These are phyloP conservation scores for Fennellomyces sp. DNA, from an alignment of 371 early-diverging fungal genomes.

Conservation along the genomic window DNA sequence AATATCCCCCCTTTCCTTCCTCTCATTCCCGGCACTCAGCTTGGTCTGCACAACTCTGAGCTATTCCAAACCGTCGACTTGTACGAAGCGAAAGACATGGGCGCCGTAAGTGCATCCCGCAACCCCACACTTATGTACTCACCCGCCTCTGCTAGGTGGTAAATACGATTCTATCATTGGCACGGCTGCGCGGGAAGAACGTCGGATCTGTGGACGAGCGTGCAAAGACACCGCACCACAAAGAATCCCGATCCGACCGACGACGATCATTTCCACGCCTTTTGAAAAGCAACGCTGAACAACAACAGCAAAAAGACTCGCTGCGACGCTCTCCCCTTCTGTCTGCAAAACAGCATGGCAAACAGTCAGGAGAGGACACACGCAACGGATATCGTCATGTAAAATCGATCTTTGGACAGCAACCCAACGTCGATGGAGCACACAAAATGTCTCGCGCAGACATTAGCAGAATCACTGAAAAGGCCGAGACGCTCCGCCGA, in stretches of 20 bases:
- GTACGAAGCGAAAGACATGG: conserved; percentile 86
- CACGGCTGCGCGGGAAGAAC: conserved; percentile 8
- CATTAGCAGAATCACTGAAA: conserved; percentile 9
- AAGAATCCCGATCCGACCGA: neutral
- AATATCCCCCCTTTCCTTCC: neutral
- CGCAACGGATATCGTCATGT: conserved; percentile 12
- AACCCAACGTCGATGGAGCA: neutral
- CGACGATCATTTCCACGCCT: conserved; percentile 7
- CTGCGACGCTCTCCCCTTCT: neutral
- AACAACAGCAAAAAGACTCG: neutral
- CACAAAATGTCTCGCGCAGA: neutral
- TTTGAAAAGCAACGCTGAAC: neutral
- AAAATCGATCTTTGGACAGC: conserved; percentile 15
- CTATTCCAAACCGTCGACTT: conserved; percentile 91
- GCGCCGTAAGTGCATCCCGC: conserved; percentile 48
- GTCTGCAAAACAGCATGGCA: neutral
- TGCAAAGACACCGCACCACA: neutral
- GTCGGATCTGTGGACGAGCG: neutral
- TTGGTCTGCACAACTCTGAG: conserved; percentile 75
- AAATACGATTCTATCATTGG: conserved; percentile 25
- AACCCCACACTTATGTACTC: neutral
- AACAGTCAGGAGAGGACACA: neutral
- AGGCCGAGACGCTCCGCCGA: conserved; percentile 13
- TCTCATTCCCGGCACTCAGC: conserved; percentile 23
- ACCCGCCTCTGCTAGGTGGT: conserved; percentile 16